Base-by-base conservation (phyloP, 2,329 filamentous ascomycete species). In the Ophiostoma quercus region DNA sequence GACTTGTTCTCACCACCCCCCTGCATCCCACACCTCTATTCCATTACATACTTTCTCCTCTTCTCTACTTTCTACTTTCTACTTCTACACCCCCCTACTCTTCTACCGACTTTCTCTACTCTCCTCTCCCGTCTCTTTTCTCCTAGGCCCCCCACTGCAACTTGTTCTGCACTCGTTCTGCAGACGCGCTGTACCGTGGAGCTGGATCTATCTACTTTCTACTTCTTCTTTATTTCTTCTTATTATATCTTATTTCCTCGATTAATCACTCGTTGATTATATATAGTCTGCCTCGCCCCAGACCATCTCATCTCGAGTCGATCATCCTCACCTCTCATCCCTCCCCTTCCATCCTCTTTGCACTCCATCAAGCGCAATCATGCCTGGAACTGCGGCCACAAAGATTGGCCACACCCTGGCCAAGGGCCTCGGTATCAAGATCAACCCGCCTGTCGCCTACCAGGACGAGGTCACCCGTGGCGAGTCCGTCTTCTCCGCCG, bases 341-440 rank as follows among this genome's bases (percentile, higher is more conserved):
- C 34, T 9, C 63, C 8, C 60, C 25, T 19, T 43, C 43, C 66
- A 43, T 37, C 43, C 43, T 3, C 66, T 14, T 25, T 32, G 14
- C 9, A 29, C n/a, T 47, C 19, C 43, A n/a, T 29, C 25, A n/a
- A 16, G 19, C 43, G 67, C 43, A 57, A 68, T 43, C 66, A 74
- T 74, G 73, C 54, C 71, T 9, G 68, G 67, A 63, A 67, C 71
- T 60, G 72, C 70, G n/a, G 73, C 76, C 39, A 85, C 84, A 74
- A 89, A 90, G 78, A 74, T 90, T 73, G 90, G 92, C 79, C 90
- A 90, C 76, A 82, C 83, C 75, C 79, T 96, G 78, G 94, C 93
- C 77, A 95, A 92, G 79, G 84, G 83, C 72, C 84, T 97, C 47
- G 90, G 91, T 71, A 96, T 97, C 83, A 91, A 95, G 78, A 82